Evolutionary conservation across 2,329 filamentous ascomycete species (phyloP), one percentile per base, ranked within the genome.

Genomic region (Phoma sp.): DNA sequence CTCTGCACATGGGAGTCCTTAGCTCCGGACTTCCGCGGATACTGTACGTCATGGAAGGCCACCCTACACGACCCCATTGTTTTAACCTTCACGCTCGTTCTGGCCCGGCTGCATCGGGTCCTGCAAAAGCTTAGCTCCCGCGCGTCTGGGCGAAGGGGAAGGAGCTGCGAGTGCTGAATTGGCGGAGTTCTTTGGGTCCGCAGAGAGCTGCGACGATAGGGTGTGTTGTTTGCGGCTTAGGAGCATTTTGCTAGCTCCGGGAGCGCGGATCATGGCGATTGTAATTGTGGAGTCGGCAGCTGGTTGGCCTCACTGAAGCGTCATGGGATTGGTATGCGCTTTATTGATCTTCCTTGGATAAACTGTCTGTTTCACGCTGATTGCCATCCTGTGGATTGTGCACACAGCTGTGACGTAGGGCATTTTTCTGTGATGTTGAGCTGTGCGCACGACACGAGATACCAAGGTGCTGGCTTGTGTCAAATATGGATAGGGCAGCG

Each of bases 21-120:
- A 53, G 51, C 51, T 53, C 51, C 51, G 51, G 51, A 38, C 44
- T 24, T 35, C 39, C 44, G 39, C 51, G 51, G 51, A 53, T 40
- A 27, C 23, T 2, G 23, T 25, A 48, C 44, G 51, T 47, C 51
- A 53, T 53, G 6, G 18, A 39, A 38, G 33, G 44, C 24, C 32
- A 18, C 43, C 18, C 30, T 23, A n/a, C 38, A n/a, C 38, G 11
- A 38, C 42, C 42, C 49, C 50, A 14, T 24, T 42, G 30, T 53
- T 53, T 47, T 47, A 18, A 41, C 43, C 36, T 27, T 10, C 18
- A 35, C 27, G 22, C 43, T 30, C 37, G 43, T 45, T 53, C 50
- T 46, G 25, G 50, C 13, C 50, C 50, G 43, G 43, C 23, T 47
- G 37, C 27, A 7, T 38, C 43, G 50, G 38, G 24, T 36, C 13